A percentile compares a stretch with the other conserved stretches of the same genome.
These are phyloP conservation scores for Talaromyces islandicus DNA, from an alignment of 2,329 filamentous ascomycete genomes.

Conservation along the genomic window DNA sequence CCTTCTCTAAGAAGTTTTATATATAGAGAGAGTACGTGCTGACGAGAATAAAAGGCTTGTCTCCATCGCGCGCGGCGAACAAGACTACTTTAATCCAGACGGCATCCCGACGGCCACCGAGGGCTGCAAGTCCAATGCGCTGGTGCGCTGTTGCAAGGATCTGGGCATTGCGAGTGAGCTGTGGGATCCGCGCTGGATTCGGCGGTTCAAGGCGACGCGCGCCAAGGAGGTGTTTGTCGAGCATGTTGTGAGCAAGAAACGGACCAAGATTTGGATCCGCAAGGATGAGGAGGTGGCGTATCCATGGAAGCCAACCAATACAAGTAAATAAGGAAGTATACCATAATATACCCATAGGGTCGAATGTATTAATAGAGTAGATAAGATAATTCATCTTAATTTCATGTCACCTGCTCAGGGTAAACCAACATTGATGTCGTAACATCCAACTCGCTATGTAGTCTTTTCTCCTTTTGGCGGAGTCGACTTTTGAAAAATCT, in stretches of 20 bases:
- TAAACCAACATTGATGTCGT: neutral
- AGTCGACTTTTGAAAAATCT: neutral
- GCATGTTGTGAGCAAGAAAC: conserved; percentile 80
- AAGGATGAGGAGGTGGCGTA: conserved; percentile 72
- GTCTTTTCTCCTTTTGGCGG: neutral
- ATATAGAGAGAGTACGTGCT: too few species aligned
- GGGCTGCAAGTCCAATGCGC: conserved; percentile 93
- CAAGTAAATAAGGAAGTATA: neutral
- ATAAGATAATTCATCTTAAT: neutral
- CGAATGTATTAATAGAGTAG: neutral
- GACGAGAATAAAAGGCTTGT: conserved; percentile 60
- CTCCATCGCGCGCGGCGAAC: conserved; percentile 87
- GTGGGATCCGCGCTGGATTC: conserved; percentile 91
- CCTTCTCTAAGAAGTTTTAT: too few species aligned
- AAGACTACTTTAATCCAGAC: conserved; percentile 85
- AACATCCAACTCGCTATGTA: neutral
- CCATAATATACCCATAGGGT: too few species aligned
- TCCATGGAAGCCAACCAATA: conserved; percentile 51
- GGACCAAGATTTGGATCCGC: conserved; percentile 76
- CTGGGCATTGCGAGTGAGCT: conserved; percentile 89
- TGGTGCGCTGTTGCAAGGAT: conserved; percentile 98
- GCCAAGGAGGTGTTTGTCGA: conserved; percentile 84
- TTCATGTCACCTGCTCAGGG: too few species aligned
- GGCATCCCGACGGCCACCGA: conserved; percentile 91
- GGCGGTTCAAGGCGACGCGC: conserved; percentile 68